Evolutionary conservation across 2,329 filamentous ascomycete species (phyloP).

Genomic region (Fusarium foetens): DNA sequence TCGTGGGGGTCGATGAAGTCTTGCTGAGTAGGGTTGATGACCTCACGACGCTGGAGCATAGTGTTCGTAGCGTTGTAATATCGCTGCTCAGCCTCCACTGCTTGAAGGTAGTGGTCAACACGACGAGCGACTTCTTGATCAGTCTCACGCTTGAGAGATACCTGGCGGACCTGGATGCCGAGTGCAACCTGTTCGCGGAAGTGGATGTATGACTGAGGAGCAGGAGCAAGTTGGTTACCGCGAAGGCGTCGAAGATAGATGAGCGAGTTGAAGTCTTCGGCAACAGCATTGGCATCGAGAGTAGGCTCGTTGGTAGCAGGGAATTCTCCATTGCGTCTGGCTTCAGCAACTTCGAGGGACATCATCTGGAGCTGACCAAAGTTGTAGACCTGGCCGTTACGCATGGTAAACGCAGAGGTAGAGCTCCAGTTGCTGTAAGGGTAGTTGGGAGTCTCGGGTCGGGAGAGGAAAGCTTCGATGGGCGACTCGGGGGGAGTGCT

Average conservation of each 20-base stretch:
- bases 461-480: conserved; percentile 19
- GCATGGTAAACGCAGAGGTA: background rate
- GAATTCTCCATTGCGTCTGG: conserved; percentile 48
- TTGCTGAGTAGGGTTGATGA: background rate
- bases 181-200: conserved; percentile 49
- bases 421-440: background rate
- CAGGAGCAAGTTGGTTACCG: conserved; percentile 18
- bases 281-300: conserved; percentile 41
- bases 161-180: conserved; percentile 51
- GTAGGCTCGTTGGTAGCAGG: conserved; percentile 45
- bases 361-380: conserved; percentile 45
- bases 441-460: background rate
- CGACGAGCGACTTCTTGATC: conserved; percentile 39
- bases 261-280: conserved; percentile 49
- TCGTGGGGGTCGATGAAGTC: conserved; percentile 31
- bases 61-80: conserved; percentile 25
- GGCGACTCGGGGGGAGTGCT: conserved; percentile 17
- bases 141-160: conserved; percentile 22
- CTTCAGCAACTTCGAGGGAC: conserved; percentile 44
- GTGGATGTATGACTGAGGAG: conserved; percentile 36
- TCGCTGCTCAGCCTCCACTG: conserved; percentile 40
- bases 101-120: conserved; percentile 41
- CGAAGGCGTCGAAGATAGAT: conserved; percentile 44
- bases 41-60: background rate
- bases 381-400: conserved; percentile 15